Percentiles rank a stretch among this genome's conserved stretches.
Conservation (phyloP, 139 green algal species). For the Astrephomene gubernaculifera region DNA sequence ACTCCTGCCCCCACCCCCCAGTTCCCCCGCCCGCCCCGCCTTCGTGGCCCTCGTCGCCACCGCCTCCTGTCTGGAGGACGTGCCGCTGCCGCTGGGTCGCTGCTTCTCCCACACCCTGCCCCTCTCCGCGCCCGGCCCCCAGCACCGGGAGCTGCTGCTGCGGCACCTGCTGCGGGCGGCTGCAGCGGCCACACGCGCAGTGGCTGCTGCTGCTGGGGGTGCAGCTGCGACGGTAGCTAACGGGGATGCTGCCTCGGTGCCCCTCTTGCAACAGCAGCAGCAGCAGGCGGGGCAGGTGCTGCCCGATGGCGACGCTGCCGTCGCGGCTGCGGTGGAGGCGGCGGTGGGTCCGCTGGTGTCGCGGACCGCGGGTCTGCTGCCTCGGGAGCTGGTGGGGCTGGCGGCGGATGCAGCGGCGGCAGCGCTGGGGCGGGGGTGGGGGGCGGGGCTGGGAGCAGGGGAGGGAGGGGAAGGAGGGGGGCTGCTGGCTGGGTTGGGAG, state of each 20-base stretch:
- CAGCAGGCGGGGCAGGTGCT: neutral
- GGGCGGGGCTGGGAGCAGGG: neutral
- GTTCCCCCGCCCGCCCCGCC: constrained; percentile 49
- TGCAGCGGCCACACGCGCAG: neutral
- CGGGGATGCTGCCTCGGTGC: neutral
- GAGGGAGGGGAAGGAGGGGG: neutral
- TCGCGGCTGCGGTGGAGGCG: neutral
- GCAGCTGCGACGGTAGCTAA: neutral
- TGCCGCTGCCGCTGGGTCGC: constrained; percentile 74
- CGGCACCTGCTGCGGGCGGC: constrained; percentile 49
- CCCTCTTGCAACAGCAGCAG: too few relatives aligned
- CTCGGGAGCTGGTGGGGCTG: constrained; percentile 77
- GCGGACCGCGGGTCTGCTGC: constrained; percentile 85
- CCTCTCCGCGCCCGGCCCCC: constrained; percentile 58
- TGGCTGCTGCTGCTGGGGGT: neutral
- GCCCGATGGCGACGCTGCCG: too few relatives aligned
- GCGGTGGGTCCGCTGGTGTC: constrained; percentile 43
- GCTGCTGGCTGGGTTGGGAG: neutral
- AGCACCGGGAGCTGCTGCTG: constrained; percentile 59
- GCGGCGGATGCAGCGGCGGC: constrained; percentile 71
- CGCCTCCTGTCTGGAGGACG: constrained; percentile 52
- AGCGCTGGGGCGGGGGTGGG: neutral
- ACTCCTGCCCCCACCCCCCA: neutral
- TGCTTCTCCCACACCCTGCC: constrained; percentile 89
- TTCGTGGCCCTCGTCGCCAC: constrained; percentile 78